Base-by-base conservation (phyloP, 805 yeast species). In the Ogataea parapolymorpha region DNA sequence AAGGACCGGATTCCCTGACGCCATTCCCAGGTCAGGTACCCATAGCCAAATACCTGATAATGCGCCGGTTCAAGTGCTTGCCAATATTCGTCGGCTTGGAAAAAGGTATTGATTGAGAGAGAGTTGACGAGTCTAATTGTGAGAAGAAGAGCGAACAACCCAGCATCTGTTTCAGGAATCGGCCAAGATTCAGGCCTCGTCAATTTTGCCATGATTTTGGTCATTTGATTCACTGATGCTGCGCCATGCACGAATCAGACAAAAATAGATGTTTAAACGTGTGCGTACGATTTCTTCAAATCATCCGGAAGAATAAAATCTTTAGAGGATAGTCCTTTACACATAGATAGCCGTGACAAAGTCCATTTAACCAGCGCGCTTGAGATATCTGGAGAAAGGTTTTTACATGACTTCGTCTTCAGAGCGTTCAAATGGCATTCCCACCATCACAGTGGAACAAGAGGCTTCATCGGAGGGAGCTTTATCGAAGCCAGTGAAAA, bases 1-100 rank as follows among this genome's bases (percentile, higher is more conserved):
- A 85, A 82, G 8, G 95, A 82, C 45, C 99, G 65, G 4, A 93
- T 63, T 0, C 80, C 82, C 35, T 71, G 68, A 17, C 65, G 59
- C 99, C 99, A 93, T 63, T 93, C 99, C 99, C 99, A 93, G 0
- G 98, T 88, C 26, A 79, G 58, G 51, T 78, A 77, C 0, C 99
- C 99, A 48, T 81, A 82, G 2, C 93, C 90, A 59, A 71, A 88
- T 0, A 83, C 82, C 26, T 72, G 65, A 4, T 55, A 42, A 61
- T 89, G 96, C 0, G 98, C 99, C 0, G 96, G 96, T 55, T 93
- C 99, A 37, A 93, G 65, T 0, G 90, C 71, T 63, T 93, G 99
- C 80, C 82, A 93, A 63, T 73, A 93, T 62, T 93, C 99, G 61
- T 93, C 99, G 0, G 99, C 91, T 61, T 93, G 99, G 65, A 93